phyloP scores from a whole-genome alignment of 176 grass and related monocot species.

The Tillandsia fasciculata region DNA sequence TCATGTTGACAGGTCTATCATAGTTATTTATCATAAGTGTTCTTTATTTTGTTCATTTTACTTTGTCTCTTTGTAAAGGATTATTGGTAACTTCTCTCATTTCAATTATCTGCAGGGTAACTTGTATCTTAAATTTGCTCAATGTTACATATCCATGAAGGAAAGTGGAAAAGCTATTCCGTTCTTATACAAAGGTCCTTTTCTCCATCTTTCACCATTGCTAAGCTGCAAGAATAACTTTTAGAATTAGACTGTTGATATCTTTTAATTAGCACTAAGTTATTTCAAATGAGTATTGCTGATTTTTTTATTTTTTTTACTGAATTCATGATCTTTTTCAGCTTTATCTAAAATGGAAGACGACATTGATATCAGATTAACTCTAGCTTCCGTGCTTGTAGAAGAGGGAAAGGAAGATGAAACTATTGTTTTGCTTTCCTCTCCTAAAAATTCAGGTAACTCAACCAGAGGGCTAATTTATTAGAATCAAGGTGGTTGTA shows the following conservation, averaged over 20 bases:
- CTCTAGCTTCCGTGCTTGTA: constrained; percentile 55
- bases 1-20: background rate
- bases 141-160: constrained; percentile 61
- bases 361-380: constrained; percentile 52
- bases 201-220: background rate
- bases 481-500: background rate
- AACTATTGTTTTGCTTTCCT: constrained; percentile 64
- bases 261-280: background rate
- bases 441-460: constrained; percentile 40
- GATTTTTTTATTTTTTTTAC: background rate
- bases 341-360: constrained; percentile 58
- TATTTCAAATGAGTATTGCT: background rate
- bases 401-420: constrained; percentile 57
- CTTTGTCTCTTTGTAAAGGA: background rate
- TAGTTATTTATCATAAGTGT: background rate
- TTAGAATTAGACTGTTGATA: background rate
- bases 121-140: constrained; percentile 60
- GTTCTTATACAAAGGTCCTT: constrained; percentile 77
- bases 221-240: background rate
- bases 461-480: constrained; percentile 5
- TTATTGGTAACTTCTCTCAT: constrained; percentile 9
- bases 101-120: constrained; percentile 38
- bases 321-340: constrained; percentile 22
- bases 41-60: constrained; percentile 10
- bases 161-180: constrained; percentile 53